Percentiles rank a stretch among this genome's conserved stretches.
phyloP scores from a whole-genome alignment of 2,329 filamentous ascomycete genomes.

The Fusarium sp. region DNA sequence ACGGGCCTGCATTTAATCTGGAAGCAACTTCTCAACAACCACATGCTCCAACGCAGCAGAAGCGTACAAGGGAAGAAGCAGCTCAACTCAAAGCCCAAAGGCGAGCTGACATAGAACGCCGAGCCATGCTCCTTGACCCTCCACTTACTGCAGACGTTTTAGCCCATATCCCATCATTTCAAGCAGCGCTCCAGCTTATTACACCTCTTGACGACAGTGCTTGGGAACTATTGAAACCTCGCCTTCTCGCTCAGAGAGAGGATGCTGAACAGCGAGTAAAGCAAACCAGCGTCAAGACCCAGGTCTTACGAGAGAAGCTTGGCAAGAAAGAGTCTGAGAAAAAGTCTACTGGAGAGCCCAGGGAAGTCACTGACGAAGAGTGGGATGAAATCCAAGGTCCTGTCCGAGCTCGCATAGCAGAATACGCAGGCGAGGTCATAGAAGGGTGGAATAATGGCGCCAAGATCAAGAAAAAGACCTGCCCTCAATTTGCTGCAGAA shows the following conservation, averaged over 20 bases:
- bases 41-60: conserved; percentile 46
- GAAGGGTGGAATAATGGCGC: conserved; percentile 73
- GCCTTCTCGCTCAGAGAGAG: conserved; percentile 72
- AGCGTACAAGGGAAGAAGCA: conserved; percentile 71
- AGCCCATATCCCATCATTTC: conserved; percentile 77
- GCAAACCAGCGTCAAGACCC: conserved; percentile 49
- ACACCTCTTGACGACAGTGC: conserved; percentile 74
- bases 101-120: conserved; percentile 76
- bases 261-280: conserved; percentile 70
- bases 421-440: conserved; percentile 77
- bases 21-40: conserved; percentile 10
- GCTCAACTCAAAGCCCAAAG: conserved; percentile 72
- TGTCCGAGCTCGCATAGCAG: conserved; percentile 71
- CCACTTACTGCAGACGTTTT: conserved; percentile 72
- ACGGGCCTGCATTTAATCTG: background rate
- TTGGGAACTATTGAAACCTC: conserved; percentile 76
- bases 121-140: conserved; percentile 73
- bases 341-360: conserved; percentile 20
- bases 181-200: conserved; percentile 76
- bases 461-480: conserved; percentile 71
- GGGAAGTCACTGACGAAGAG: conserved; percentile 72
- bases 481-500: conserved; percentile 76
- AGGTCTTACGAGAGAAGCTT: conserved; percentile 50
- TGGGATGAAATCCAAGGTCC: conserved; percentile 79
- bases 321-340: background rate